phyloP scores from a whole-genome alignment of 1,284 basidiomycete species.

The Sparassis latifolia region DNA sequence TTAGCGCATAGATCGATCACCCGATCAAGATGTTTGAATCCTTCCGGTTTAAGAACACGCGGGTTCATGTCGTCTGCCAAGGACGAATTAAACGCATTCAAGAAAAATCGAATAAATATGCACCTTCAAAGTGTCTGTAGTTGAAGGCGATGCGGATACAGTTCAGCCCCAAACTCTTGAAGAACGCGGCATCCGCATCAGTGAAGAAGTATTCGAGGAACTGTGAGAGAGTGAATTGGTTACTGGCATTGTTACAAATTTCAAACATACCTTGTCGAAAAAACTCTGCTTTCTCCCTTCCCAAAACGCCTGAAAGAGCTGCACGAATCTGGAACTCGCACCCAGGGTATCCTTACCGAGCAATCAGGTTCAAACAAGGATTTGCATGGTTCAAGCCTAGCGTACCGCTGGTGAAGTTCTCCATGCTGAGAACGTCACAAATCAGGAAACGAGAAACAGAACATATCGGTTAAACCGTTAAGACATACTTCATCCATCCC shows the following conservation, averaged over 20 bases:
- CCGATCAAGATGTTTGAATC: constrained; percentile 60
- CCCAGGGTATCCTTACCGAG: constrained; percentile 42
- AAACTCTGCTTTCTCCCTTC: constrained; percentile 61
- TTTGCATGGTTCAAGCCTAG: not conserved
- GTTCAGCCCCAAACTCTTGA: constrained; percentile 63
- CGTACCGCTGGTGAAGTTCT: constrained; percentile 54
- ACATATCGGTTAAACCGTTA: not conserved
- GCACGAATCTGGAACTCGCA: constrained; percentile 64
- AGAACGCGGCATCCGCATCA: constrained; percentile 65
- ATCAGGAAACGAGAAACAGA: not conserved
- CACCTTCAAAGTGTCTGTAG: constrained; percentile 63
- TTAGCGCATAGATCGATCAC: constrained; percentile 55
- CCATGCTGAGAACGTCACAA: constrained; percentile 36
- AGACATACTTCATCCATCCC: constrained; percentile 63
- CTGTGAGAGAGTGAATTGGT: constrained; percentile 25
- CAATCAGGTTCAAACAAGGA: not conserved
- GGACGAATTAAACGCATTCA: too few species aligned
- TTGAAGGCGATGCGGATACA: constrained; percentile 64
- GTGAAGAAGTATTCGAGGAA: constrained; percentile 72
- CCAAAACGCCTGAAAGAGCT: constrained; percentile 58
- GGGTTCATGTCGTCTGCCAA: constrained; percentile 56
- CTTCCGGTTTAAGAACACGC: constrained; percentile 48
- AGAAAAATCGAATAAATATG: too few species aligned
- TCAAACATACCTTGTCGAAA: constrained; percentile 58
- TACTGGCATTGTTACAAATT: not conserved